Percentiles rank a stretch among this genome's conserved stretches.
Evolutionary conservation across 495 filamentous ascomycete species (phyloP).

Genomic region (Hypoxylon crocopeplum): DNA sequence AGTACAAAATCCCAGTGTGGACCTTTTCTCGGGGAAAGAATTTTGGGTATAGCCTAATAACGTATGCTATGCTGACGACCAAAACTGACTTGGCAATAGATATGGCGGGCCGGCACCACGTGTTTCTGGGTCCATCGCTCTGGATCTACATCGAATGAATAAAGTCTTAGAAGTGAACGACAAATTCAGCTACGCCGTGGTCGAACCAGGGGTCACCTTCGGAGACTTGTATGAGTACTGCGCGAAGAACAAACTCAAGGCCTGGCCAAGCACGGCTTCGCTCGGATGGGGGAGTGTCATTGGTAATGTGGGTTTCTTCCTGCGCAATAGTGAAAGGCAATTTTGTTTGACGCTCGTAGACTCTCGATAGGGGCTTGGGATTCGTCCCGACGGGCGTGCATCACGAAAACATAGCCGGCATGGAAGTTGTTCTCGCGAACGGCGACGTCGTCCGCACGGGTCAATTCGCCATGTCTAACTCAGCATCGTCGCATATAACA

Average conservation of each 20-base stretch:
- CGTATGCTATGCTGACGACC: neutral
- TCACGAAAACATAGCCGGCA: slow-evolving; percentile 53
- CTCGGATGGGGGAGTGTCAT: slow-evolving; percentile 65
- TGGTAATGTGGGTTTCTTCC: slow-evolving; percentile 52
- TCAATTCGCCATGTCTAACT: slow-evolving; percentile 54
- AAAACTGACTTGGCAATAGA: slow-evolving; percentile 34
- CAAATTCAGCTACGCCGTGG: slow-evolving; percentile 59
- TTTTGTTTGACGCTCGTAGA: slow-evolving; percentile 28
- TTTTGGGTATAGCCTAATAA: slow-evolving; percentile 39
- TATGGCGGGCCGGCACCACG: slow-evolving; percentile 65
- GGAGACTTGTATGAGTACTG: slow-evolving; percentile 61
- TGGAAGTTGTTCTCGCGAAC: slow-evolving; percentile 59
- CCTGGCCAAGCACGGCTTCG: slow-evolving; percentile 62
- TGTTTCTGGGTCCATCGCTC: slow-evolving; percentile 57
- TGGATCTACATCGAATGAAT: slow-evolving; percentile 64
- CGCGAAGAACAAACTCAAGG: slow-evolving; percentile 53
- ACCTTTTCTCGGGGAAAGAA: slow-evolving; percentile 60
- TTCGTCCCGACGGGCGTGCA: slow-evolving; percentile 58
- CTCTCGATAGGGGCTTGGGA: slow-evolving; percentile 51
- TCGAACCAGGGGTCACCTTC: slow-evolving; percentile 64
- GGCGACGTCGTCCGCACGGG: slow-evolving; percentile 58
- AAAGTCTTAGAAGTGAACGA: slow-evolving; percentile 62
- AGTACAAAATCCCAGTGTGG: slow-evolving; percentile 52
- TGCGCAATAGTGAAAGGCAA: neutral
- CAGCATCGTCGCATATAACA: slow-evolving; percentile 51